Conservation (phyloP, 805 yeast species). For the Candida yuanshanica region DNA sequence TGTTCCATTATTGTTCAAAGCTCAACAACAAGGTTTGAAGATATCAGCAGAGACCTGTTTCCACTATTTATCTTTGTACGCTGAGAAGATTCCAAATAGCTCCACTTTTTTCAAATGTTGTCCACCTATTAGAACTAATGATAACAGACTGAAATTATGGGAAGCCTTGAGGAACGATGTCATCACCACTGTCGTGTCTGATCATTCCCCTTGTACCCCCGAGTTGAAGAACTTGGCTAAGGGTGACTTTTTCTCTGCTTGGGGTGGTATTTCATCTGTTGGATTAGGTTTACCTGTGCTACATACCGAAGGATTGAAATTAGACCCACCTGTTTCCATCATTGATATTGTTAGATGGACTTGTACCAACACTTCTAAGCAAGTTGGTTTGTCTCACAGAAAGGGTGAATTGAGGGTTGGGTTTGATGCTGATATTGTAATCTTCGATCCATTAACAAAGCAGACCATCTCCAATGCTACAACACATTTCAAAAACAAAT, state of each 20-base stretch:
- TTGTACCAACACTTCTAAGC: conserved; percentile 74
- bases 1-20: conserved; percentile 62
- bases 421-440: conserved; percentile 80
- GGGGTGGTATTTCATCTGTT: conserved; percentile 96
- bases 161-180: conserved; percentile 58
- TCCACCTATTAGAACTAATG: conserved; percentile 83
- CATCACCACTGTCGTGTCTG: conserved; percentile 84
- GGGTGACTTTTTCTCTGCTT: conserved; percentile 87
- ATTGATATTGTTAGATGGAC: conserved; percentile 76
- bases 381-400: conserved; percentile 65
- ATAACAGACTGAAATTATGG: conserved; percentile 74
- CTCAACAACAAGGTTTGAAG: conserved; percentile 52
- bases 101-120: conserved; percentile 89
- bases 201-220: conserved; percentile 95
- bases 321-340: conserved; percentile 45
- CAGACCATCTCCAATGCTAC: conserved; percentile 48
- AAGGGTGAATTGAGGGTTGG: conserved; percentile 76
- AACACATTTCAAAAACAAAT: conserved; percentile 75
- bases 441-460: conserved; percentile 61
- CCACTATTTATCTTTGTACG: conserved; percentile 75
- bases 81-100: conserved; percentile 72
- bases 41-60: conserved; percentile 90
- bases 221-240: conserved; percentile 72
- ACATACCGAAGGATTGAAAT: conserved; percentile 64
- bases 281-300: conserved; percentile 84